Base-by-base conservation (phyloP, 306 rosid species). In the Astragalus membranaceus region DNA sequence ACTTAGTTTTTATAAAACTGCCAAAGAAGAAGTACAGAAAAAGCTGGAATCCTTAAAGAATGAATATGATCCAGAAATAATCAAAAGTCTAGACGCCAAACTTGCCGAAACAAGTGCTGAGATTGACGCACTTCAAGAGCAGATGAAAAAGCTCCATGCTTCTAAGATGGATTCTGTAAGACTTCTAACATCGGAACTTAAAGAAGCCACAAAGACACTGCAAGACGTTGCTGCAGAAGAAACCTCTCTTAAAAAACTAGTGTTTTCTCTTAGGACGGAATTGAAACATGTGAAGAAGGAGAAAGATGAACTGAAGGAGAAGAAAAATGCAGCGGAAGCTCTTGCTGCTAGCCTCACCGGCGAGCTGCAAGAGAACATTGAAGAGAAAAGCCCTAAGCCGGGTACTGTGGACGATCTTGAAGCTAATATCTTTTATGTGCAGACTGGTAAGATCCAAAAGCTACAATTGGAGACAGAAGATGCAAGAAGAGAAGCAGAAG, bases 111-210 rank as follows among this genome's bases (percentile, higher is more conserved):
- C 88, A 44, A 84, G 42, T 14, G 81, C 72, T 1, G 95, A 83
- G 72, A 83, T 92, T 50, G 96, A 88, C 51, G 69, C 32, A 46
- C 56, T 84, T 3, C 95, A 85, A 70, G 87, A 77, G 80, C 73
- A 88, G 69, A 85, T 90, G 85, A 85, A 61, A 72, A 81, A 75
- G 79, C 66, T 81, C 4, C 98, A 90, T 71, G 88, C 85, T 57
- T 70, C 80, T 47, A 89, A 86, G 79, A 89, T 89, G 92, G 84
- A 85, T 10, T 60, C 87, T 0, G 78, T 85, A 49, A 85, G 80
- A 67, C 64, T 59, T 10, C 59, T 86, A 10, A 82, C 89, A 8
- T 54, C 70, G 29, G 90, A 90, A 75, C 91, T 89, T 49, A 84
- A 75, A 49, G 89, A 88, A 79, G 87, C 95, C 53, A 81, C 89